Conservation (phyloP, 768 basidiomycete species). For the Strobilomyces dryophilus region DNA sequence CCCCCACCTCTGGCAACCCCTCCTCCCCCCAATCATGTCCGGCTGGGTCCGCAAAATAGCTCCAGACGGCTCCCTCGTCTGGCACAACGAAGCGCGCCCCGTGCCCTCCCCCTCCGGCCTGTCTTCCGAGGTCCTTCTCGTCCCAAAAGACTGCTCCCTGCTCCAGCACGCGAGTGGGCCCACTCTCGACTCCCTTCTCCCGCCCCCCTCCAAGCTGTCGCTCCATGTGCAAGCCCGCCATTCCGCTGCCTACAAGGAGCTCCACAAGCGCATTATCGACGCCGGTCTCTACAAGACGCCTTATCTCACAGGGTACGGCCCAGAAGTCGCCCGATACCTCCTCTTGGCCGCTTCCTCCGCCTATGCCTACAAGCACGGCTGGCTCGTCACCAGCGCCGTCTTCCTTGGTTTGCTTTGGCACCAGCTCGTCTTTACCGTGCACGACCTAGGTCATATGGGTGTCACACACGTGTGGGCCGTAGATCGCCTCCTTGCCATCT, state of each 20-base stretch:
- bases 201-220: constrained; percentile 52
- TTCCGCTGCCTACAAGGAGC: constrained; percentile 72
- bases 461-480: constrained; percentile 83
- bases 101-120: constrained; percentile 31
- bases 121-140: constrained; percentile 61
- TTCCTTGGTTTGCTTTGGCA: constrained; percentile 92
- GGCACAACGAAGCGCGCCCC: constrained; percentile 61
- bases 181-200: constrained; percentile 43
- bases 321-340: constrained; percentile 77
- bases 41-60: constrained; percentile 72
- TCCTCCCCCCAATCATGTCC: constrained; percentile 80
- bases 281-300: constrained; percentile 85
- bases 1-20: constrained; percentile 60
- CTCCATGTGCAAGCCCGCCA: constrained; percentile 58
- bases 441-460: constrained; percentile 94
- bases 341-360: constrained; percentile 57
- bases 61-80: constrained; percentile 40
- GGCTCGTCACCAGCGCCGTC: constrained; percentile 72
- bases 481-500: constrained; percentile 76
- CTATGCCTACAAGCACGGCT: constrained; percentile 56
- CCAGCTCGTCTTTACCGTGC: constrained; percentile 87
- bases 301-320: constrained; percentile 84
- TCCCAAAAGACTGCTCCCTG: constrained; percentile 37
- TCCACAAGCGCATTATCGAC: constrained; percentile 68
- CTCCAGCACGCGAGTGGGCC: constrained; percentile 32